Evolutionary conservation across 352 stramenopile species (phyloP).

Genomic region (Pythium vanterpoolii): DNA sequence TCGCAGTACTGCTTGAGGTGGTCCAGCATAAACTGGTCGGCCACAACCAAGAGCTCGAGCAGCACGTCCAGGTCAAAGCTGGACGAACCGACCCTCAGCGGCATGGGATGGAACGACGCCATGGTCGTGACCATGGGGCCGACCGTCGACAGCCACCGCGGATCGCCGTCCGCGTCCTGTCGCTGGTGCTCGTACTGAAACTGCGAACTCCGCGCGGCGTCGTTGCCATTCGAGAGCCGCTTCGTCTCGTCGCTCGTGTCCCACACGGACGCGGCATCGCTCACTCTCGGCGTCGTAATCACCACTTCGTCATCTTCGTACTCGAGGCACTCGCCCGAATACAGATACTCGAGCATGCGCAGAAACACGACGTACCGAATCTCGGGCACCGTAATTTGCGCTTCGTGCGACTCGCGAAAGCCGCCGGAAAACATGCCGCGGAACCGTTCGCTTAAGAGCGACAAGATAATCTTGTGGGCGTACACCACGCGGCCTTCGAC

Average conservation of each 20-base stretch:
- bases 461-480: constrained; percentile 93
- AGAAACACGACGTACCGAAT: constrained; percentile 90
- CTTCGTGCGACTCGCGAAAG: constrained; percentile 84
- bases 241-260: constrained; percentile 10
- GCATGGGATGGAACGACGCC: background rate
- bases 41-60: constrained; percentile 89
- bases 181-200: background rate
- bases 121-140: constrained; percentile 2
- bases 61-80: constrained; percentile 62
- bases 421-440: constrained; percentile 93
- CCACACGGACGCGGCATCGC: background rate
- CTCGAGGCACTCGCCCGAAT: constrained; percentile 69
- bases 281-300: background rate
- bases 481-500: constrained; percentile 92
- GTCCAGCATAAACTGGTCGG: constrained; percentile 97
- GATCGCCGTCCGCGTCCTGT: background rate
- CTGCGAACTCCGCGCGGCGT: constrained; percentile 6
- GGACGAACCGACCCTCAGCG: background rate
- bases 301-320: constrained; percentile 17
- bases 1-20: constrained; percentile 96
- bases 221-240: constrained; percentile 22
- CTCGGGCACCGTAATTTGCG: constrained; percentile 88
- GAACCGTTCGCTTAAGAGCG: constrained; percentile 91
- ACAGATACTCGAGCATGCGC: constrained; percentile 93
- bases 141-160: background rate